Evolutionary conservation across 177 flowering plant genomes (phyloP), one percentile per base, ranked within the genome.

Genomic region (Vitis hybrid): DNA sequence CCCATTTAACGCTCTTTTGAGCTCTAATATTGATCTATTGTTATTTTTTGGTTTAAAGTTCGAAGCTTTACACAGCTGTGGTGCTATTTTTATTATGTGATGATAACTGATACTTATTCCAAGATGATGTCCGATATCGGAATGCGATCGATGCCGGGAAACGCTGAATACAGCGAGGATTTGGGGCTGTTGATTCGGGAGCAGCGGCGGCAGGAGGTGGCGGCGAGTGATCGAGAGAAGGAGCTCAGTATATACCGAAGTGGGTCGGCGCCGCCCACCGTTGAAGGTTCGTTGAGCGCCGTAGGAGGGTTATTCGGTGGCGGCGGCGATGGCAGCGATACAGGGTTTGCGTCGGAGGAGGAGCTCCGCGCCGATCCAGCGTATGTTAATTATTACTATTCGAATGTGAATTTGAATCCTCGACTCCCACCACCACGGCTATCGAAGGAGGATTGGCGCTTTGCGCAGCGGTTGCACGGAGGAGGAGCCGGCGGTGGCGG

Each of bases 261-360:
- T 71, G 95, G 95, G 48, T 90, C 97, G 1, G 97, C 98, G 9
- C 98, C 98, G 18, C 98, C 98, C 5, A 90, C 95, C 1, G 91
- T 93, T 14, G 98, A 93, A 65, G 97, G 98, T 11, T 87, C 97
- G 11, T 70, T 88, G 55, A 80, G 62, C 18, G 89, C 89, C 5
- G 85, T 85, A 0, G 90, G 89, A 49, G 91, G 90, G 4, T 66
- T 89, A 59, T 84, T 84, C 55, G 79, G 71, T 15, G 72, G 33
- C 4, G 61, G 78, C 9, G 64, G 19, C 5, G 7, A 3, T 59
- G 14, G 60, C 73, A 65, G 71, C 4, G 73, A 65, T 6, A 65
- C 71, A 6, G 72, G 73, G 16, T 73, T 74, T 14, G 55, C 69
- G 67, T 64, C 68, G 8, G 91, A 88, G 16, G 87, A 84, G 65